Conservation (phyloP, 2,329 filamentous ascomycete species). For the Aspergillus arachidicola region DNA sequence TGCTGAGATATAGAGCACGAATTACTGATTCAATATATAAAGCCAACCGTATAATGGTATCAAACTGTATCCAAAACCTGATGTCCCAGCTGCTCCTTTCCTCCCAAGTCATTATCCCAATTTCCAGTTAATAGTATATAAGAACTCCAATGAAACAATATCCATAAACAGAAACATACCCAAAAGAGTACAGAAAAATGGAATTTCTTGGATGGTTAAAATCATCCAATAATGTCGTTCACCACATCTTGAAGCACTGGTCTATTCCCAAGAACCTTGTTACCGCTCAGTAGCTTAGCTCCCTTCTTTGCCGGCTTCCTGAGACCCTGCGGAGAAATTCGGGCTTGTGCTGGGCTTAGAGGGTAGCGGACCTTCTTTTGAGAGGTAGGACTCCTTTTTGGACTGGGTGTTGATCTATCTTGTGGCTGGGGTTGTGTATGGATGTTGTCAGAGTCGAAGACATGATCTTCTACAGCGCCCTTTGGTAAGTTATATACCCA, state of each 20-base stretch:
- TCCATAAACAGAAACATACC: background rate
- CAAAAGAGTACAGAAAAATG: background rate
- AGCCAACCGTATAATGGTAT: background rate
- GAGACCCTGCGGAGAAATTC: slow-evolving; percentile 35
- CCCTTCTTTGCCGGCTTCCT: slow-evolving; percentile 63
- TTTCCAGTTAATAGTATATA: background rate
- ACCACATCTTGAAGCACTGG: slow-evolving; percentile 75
- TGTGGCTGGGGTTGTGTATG: slow-evolving; percentile 25
- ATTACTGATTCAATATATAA: background rate
- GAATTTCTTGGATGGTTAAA: background rate
- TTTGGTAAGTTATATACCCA: slow-evolving; percentile 77
- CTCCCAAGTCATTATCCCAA: background rate
- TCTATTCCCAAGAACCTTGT: slow-evolving; percentile 64
- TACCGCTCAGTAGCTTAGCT: slow-evolving; percentile 53
- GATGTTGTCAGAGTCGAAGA: slow-evolving; percentile 57
- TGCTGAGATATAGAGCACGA: background rate
- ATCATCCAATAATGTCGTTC: slow-evolving; percentile 60
- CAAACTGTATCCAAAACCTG: background rate
- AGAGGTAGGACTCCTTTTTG: slow-evolving; percentile 32
- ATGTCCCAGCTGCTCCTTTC: background rate
- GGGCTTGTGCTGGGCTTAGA: slow-evolving; percentile 36
- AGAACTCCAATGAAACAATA: slow-evolving; percentile 3
- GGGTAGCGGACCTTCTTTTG: slow-evolving; percentile 31
- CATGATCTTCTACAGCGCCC: slow-evolving; percentile 67
- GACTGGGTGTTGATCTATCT: slow-evolving; percentile 31